Evolutionary conservation across 2,329 filamentous ascomycete genomes (phyloP).

Genomic region (Septoria linicola): DNA sequence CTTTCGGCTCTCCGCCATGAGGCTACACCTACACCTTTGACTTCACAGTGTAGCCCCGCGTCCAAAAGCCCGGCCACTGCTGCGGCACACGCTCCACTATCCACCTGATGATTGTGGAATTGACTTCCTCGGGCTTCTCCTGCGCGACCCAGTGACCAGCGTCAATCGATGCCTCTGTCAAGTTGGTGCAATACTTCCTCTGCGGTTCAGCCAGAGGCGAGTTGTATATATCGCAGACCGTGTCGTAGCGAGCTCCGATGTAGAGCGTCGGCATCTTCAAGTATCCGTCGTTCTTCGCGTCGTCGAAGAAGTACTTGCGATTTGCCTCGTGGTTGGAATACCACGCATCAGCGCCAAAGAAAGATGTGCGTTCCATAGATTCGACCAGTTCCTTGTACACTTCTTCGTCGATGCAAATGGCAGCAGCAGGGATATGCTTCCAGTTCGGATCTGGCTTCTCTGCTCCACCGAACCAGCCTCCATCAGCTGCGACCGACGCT

Average conservation of each 20-base stretch:
- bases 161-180: constrained; percentile 39
- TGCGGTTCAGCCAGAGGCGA: constrained; percentile 39
- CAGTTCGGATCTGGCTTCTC: constrained; percentile 30
- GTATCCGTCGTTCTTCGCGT: constrained; percentile 37
- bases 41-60: constrained; percentile 18
- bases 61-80: constrained; percentile 29
- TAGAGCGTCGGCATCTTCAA: constrained; percentile 42
- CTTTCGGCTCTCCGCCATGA: too few relatives aligned
- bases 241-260: constrained; percentile 44
- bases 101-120: constrained; percentile 29
- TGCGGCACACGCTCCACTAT: constrained; percentile 25
- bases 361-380: constrained; percentile 44
- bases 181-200: constrained; percentile 39
- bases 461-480: constrained; percentile 38
- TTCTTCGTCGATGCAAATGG: constrained; percentile 33
- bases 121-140: constrained; percentile 33
- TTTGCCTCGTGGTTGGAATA: constrained; percentile 50
- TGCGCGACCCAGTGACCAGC: constrained; percentile 32
- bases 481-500: constrained; percentile 25
- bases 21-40: constrained; percentile 9
- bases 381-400: constrained; percentile 33
- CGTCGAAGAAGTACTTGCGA: constrained; percentile 42
- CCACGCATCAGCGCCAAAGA: constrained; percentile 42
- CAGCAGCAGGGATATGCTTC: constrained; percentile 36
- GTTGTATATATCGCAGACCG: constrained; percentile 39